Percentiles rank a stretch among this genome's conserved stretches.
Evolutionary conservation across 768 basidiomycete species (phyloP).

Genomic region (Tubosaeta sp.): DNA sequence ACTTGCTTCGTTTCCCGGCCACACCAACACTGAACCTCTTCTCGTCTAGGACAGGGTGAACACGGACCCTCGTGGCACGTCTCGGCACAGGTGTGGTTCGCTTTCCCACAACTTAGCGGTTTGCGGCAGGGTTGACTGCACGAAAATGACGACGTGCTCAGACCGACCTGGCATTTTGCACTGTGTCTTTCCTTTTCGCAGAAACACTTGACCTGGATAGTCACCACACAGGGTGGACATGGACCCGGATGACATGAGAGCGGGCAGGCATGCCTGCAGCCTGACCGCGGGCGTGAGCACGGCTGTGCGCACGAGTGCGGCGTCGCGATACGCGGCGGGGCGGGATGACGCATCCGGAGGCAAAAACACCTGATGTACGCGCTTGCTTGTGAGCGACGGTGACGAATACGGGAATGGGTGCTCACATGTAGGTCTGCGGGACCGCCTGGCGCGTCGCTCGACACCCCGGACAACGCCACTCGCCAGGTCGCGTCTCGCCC

Average conservation of each 20-base stretch:
- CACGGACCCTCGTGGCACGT: slow-evolving; percentile 80
- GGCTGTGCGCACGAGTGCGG: slow-evolving; percentile 75
- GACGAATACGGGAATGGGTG: too few species aligned
- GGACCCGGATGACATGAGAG: slow-evolving; percentile 91
- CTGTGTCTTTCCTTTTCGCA: slow-evolving; percentile 54
- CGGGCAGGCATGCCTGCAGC: slow-evolving; percentile 80
- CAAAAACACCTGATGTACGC: slow-evolving; percentile 72
- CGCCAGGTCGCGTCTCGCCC: slow-evolving; percentile 63
- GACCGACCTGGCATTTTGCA: slow-evolving; percentile 47
- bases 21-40: slow-evolving; percentile 72
- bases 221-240: slow-evolving; percentile 89
- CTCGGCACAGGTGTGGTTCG: slow-evolving; percentile 59
- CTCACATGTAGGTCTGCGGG: slow-evolving; percentile 62
- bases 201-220: slow-evolving; percentile 71
- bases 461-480: slow-evolving; percentile 95
- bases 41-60: slow-evolving; percentile 51
- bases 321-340: slow-evolving; percentile 61
- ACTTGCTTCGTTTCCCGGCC: slow-evolving; percentile 59
- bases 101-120: slow-evolving; percentile 58
- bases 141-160: slow-evolving; percentile 22
- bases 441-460: slow-evolving; percentile 69
- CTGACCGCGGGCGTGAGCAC: slow-evolving; percentile 54
- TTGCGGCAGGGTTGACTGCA: slow-evolving; percentile 39
- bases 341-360: slow-evolving; percentile 66
- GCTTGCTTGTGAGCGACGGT: background rate